Conservation (phyloP, 768 basidiomycete species). For the Phanerodontia chrysosporium region DNA sequence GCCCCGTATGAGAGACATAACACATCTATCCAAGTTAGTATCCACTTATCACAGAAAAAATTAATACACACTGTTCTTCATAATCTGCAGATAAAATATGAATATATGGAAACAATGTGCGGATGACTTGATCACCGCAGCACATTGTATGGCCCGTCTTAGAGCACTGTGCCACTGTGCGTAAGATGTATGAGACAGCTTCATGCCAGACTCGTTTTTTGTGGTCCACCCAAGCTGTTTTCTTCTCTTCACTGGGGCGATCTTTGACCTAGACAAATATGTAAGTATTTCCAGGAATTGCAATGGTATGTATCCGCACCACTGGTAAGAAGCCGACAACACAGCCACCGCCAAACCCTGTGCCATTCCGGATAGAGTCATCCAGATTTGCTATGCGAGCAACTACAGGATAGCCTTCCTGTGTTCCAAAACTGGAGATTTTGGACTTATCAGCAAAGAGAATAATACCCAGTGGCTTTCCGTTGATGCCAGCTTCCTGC, state of each 20-base stretch:
- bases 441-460: conserved; percentile 21
- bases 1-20: conserved; percentile 19
- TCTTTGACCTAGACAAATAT: conserved; percentile 6
- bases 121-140: conserved; percentile 5
- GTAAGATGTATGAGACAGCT: conserved; percentile 12
- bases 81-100: conserved; percentile 25
- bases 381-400: conserved; percentile 18
- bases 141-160: conserved; percentile 13
- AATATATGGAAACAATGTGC: conserved; percentile 17
- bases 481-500: neutral
- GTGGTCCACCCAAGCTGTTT: conserved; percentile 12
- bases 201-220: conserved; percentile 23
- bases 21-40: conserved; percentile 18
- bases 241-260: neutral
- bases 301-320: conserved; percentile 3
- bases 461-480: conserved; percentile 4
- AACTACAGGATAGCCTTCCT: conserved; percentile 19
- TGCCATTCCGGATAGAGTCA: conserved; percentile 11
- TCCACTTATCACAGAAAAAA: conserved; percentile 7
- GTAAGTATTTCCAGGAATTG: neutral
- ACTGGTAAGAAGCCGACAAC: conserved; percentile 25
- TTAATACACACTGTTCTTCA: conserved; percentile 21
- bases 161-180: conserved; percentile 8
- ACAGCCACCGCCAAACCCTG: conserved; percentile 15
- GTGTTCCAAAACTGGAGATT: conserved; percentile 17